Base-by-base conservation (phyloP, 2,329 filamentous ascomycete genomes). In the Xylariales sp. region DNA sequence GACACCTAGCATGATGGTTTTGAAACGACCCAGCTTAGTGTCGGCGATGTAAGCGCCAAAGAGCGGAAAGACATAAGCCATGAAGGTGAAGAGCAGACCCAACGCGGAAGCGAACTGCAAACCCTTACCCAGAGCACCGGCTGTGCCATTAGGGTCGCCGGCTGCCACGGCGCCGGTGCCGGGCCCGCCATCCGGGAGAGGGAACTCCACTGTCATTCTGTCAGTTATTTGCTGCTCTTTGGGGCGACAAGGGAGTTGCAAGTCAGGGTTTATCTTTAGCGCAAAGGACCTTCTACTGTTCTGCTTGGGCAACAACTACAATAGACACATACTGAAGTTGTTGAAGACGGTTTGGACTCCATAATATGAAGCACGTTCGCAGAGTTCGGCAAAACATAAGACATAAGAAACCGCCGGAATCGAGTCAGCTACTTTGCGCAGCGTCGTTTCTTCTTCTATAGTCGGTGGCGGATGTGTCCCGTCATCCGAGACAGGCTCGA, bases 1-100 rank as follows among this genome's bases (percentile, higher is more conserved):
- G n/a, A 86, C 79, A 47, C 84, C 83, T 55, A 76, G 76, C 60
- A 82, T 78, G 53, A 89, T 88, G 28, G 86, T 83, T 51, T 72
- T 73, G 65, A 82, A 89, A 46, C 84, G 82, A 43, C 85, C 85
- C 32, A 76, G 75, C 51, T 78, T 80, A 42, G 82, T 72, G 59
- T 90, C 86, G 31, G 84, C 81, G 9, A 84, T 52, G 58, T 70
- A 78, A n/a, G 68, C 71, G 39, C 70, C 67, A 4, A 77, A 33
- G 20, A 82, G 65, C 1, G 79, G 79, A 9, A 81, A 61, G 4
- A 70, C 59, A 49, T 81, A 83, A 1, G 76, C 69, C 24, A 82
- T 56, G 49, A 83, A 71, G 42, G 60, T 71, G 62, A 76, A 80
- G 16, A 72, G 73, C 46, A 80, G 65, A 3, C 59, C 63, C 19